Conservation (phyloP, 192 early-diverging fungal species). For the Linnemannia schmuckeri region DNA sequence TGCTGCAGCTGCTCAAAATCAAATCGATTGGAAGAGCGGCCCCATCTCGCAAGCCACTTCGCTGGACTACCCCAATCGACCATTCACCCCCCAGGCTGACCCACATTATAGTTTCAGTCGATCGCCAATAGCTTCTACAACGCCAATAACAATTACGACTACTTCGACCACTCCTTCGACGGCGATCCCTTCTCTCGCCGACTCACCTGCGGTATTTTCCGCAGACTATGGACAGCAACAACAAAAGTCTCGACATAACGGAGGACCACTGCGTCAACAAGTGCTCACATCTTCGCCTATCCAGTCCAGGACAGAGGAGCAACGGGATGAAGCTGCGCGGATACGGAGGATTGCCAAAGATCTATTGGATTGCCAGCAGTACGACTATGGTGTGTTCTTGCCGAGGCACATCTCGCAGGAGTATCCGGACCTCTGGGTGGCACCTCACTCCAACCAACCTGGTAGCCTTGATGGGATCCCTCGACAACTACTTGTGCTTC, state of each 20-base stretch:
- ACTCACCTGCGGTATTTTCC: not conserved
- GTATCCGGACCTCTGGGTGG: conserved; percentile 37
- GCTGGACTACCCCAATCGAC: not conserved
- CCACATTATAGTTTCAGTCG: not conserved
- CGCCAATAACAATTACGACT: not conserved
- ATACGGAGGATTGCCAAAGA: conserved; percentile 47
- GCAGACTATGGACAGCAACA: not conserved
- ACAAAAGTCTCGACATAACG: not conserved
- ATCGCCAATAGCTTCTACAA: not conserved
- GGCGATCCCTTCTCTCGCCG: not conserved
- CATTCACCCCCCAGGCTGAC: not conserved
- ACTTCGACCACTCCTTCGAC: not conserved
- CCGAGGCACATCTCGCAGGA: conserved; percentile 52
- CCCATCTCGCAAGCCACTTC: not conserved
- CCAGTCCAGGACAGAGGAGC: not conserved
- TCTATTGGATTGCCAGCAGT: conserved; percentile 31
- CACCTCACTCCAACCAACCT: not conserved
- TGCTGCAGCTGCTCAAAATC: not conserved
- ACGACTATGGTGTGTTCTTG: conserved; percentile 37
- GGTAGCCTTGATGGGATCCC: conserved; percentile 29
- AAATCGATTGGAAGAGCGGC: conserved; percentile 21
- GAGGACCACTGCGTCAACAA: not conserved
- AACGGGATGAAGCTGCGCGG: not conserved
- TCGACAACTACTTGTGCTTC: conserved; percentile 32
- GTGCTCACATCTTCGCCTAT: not conserved